Conservation (phyloP, 2,329 filamentous ascomycete species). For the Cordyceps cateniannulata region DNA sequence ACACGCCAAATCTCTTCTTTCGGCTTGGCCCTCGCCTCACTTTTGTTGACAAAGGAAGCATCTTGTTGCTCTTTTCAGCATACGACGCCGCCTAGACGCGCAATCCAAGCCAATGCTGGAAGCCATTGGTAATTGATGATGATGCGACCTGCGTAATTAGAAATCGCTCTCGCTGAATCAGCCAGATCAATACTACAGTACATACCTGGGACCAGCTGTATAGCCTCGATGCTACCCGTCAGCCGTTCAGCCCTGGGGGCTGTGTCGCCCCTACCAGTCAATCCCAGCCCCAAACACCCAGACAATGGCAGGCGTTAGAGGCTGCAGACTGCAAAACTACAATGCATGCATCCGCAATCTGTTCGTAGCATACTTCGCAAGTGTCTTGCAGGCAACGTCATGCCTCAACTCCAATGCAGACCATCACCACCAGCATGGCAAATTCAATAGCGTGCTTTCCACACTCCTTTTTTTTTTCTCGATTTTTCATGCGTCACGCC, state of each 20-base stretch:
- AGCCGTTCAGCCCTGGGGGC: conserved; percentile 6
- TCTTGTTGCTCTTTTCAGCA: neutral
- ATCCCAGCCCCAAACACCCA: neutral
- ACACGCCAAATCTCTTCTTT: conserved; percentile 2
- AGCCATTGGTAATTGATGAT: too few relatives aligned
- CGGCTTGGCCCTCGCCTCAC: neutral
- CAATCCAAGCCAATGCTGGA: neutral
- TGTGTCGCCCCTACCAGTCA: neutral
- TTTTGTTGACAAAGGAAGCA: neutral
- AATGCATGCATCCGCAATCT: too few relatives aligned
- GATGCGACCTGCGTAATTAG: too few relatives aligned
- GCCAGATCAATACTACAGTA: neutral
- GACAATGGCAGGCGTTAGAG: too few relatives aligned
- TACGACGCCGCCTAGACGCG: neutral
- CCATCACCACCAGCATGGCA: neutral
- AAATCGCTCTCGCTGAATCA: neutral
- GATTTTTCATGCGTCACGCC: neutral
- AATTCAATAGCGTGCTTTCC: neutral
- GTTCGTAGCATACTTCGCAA: neutral
- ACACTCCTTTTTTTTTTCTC: neutral
- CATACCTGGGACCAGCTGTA: neutral
- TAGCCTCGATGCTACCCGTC: conserved; percentile 6
- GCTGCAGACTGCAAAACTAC: too few relatives aligned
- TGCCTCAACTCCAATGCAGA: neutral
- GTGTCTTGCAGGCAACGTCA: neutral